Base-by-base conservation (phyloP, 2,329 filamentous ascomycete species). In the Ramularia endophylla region DNA sequence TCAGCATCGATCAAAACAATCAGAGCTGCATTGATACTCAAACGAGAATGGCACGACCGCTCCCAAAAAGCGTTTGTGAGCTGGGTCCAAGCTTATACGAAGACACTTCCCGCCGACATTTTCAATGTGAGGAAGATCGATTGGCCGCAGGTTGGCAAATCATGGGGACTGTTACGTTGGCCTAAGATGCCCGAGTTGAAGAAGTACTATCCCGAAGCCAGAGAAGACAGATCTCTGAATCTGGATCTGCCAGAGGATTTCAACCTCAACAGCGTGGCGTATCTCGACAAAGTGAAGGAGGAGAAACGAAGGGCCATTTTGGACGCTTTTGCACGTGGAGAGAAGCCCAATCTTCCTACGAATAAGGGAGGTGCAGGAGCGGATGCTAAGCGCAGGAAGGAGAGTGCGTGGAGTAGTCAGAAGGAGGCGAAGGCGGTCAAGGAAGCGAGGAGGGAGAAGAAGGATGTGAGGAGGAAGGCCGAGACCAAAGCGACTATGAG, bases 41-140 rank as follows among this genome's bases (percentile, higher is more conserved):
- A 87, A 59, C 70, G 83, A 17, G 77, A 79, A 18, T 60, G 92
- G 8, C 83, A 92, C 61, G 88, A 95, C 62, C 92, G 94, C 57
- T 88, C 85, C 1, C 87, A 95, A 59, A 81, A 83, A 47, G 92
- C 83, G 1, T 97, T 98, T 55, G 90, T 97, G 16, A 90, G 85
- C 59, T 97, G 88, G 85, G 80, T 94, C 1, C 80, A 88, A 59
- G 85, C 86, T 52, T 97, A 97, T 67, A 85, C 80, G 59, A 94
- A 92, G 57, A 92, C 97, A 58, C 81, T 89, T 52, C 88, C 90
- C 1, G 83, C 80, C 45, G 94, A 87, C 57, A 97, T 98, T 52
- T 98, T 98, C 70, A 80, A 85, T 8, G 71, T 87, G 2, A 64
- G 73, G 3, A 87, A 94, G 56, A 72, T 95, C 12, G 83, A 95